Percentiles rank a stretch among this genome's conserved stretches.
Conservation (phyloP, 2,329 filamentous ascomycete genomes). For the Cercospora nicotianae region DNA sequence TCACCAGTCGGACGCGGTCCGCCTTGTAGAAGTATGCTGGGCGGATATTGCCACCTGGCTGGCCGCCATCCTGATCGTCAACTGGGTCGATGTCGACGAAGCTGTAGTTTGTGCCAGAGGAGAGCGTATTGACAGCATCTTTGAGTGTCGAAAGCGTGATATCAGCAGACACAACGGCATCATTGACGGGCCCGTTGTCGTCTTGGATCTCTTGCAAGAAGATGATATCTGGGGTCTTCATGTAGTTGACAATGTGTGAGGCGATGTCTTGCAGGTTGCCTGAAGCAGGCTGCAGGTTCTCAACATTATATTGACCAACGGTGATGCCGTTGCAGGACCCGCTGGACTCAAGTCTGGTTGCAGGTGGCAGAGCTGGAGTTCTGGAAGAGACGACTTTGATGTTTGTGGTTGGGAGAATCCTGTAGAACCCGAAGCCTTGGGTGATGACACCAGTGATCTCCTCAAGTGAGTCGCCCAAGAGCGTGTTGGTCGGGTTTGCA, state of each 20-base stretch:
- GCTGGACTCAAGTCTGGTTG: constrained; percentile 56
- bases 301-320: constrained; percentile 67
- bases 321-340: constrained; percentile 63
- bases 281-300: constrained; percentile 63
- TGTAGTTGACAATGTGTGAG: constrained; percentile 63
- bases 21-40: constrained; percentile 69
- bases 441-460: constrained; percentile 69
- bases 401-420: constrained; percentile 63
- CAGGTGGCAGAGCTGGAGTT: constrained; percentile 50
- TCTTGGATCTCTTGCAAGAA: constrained; percentile 74
- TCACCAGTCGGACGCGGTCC: constrained; percentile 58
- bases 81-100: constrained; percentile 62
- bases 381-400: constrained; percentile 51
- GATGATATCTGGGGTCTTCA: constrained; percentile 64
- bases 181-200: constrained; percentile 60
- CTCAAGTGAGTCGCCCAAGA: constrained; percentile 63
- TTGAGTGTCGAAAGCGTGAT: constrained; percentile 59
- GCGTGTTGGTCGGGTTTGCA: constrained; percentile 58
- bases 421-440: constrained; percentile 68
- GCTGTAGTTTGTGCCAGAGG: constrained; percentile 56
- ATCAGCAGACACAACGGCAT: constrained; percentile 60
- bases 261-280: constrained; percentile 60
- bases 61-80: constrained; percentile 63
- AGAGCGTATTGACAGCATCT: constrained; percentile 50
- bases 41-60: constrained; percentile 71